Evolutionary conservation across 495 filamentous ascomycete genomes (phyloP).

Genomic region (Penicillium riverlandense): DNA sequence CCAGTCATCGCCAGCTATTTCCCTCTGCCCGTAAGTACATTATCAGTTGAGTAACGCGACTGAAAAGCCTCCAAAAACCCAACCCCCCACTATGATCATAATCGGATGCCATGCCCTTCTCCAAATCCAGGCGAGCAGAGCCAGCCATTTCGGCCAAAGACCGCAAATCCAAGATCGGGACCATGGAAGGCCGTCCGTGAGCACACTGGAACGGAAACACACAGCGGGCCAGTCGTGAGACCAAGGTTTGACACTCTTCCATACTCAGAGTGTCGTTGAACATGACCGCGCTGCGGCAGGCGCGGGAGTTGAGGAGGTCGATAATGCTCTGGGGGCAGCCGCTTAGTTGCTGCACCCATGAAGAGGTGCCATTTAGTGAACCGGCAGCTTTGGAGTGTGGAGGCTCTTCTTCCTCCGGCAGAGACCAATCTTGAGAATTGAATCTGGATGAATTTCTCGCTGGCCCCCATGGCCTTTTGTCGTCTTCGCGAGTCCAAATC

Average conservation of each 20-base stretch:
- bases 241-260: constrained; percentile 58
- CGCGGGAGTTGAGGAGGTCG: constrained; percentile 82
- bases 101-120: background rate
- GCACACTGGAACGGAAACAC: constrained; percentile 92
- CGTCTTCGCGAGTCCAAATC: constrained; percentile 51
- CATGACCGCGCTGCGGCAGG: constrained; percentile 92
- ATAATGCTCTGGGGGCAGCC: constrained; percentile 71
- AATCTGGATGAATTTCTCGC: background rate
- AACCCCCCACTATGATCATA: constrained; percentile 3
- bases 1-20: too few species aligned
- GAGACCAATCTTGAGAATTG: too few species aligned
- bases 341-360: constrained; percentile 54
- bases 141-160: background rate
- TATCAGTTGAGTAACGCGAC: constrained; percentile 6
- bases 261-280: constrained; percentile 75
- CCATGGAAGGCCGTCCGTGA: constrained; percentile 73
- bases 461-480: constrained; percentile 5
- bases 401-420: background rate
- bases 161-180: constrained; percentile 59
- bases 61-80: constrained; percentile 13
- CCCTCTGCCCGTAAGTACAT: background rate
- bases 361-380: background rate
- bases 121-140: background rate
- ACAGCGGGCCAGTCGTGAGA: constrained; percentile 56
- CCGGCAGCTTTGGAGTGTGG: background rate